These are phyloP conservation scores for Podospora australis DNA, from an alignment of 495 filamentous ascomycete species.

Conservation along the genomic window DNA sequence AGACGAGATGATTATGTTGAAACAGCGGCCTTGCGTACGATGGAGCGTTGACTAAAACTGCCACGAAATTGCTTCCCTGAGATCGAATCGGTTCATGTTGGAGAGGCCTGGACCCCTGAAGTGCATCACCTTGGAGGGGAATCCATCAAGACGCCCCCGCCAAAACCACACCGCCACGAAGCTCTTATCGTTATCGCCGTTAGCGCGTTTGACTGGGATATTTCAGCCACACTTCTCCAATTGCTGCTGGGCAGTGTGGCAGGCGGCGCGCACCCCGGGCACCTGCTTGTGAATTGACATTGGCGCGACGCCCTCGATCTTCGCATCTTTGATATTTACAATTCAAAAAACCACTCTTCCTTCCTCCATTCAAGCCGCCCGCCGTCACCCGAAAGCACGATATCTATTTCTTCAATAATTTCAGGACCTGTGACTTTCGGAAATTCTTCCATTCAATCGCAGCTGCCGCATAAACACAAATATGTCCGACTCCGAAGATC, in stretches of 20 bases:
- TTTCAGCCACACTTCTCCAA: slow-evolving; percentile 2
- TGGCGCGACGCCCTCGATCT: no score
- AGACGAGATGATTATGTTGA: not conserved
- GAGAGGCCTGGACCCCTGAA: slow-evolving; percentile 1
- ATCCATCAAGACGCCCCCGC: not conserved
- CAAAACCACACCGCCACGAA: slow-evolving; percentile 7
- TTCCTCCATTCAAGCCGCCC: no score
- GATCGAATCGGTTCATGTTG: not conserved
- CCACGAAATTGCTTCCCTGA: not conserved
- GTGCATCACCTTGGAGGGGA: slow-evolving; percentile 1
- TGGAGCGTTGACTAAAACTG: slow-evolving; percentile 4
- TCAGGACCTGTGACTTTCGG: no score
- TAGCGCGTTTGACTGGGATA: not conserved
- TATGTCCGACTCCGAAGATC: slow-evolving; percentile 50
- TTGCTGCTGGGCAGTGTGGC: not conserved
- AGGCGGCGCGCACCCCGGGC: not conserved
- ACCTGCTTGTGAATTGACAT: no score
- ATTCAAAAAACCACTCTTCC: no score
- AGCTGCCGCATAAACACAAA: not conserved
- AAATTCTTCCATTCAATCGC: not conserved
- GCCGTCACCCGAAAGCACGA: no score
- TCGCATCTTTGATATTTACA: no score
- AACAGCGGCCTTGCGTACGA: slow-evolving; percentile 1
- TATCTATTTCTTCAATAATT: no score
- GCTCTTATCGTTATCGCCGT: slow-evolving; percentile 20